These are phyloP conservation scores for Suhomyces bolitotheri DNA, from an alignment of 1,139 yeast genomes.

Conservation along the genomic window DNA sequence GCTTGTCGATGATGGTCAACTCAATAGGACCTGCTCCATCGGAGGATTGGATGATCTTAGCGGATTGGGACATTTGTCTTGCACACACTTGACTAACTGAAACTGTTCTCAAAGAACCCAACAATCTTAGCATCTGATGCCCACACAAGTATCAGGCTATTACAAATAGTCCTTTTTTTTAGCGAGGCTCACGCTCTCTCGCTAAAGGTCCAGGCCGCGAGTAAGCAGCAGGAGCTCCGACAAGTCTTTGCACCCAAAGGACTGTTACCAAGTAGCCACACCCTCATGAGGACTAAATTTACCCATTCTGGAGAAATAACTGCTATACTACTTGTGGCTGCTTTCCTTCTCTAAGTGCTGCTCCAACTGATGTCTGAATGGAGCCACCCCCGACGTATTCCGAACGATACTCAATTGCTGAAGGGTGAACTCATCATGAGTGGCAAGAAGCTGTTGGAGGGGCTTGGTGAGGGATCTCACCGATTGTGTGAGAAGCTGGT, in stretches of 20 bases:
- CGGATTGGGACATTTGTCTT: constrained; percentile 8
- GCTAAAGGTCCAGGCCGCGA: too few species aligned
- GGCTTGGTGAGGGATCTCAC: constrained; percentile 26
- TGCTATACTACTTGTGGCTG: too few species aligned
- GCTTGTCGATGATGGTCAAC: constrained; percentile 45
- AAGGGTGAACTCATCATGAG: constrained; percentile 29
- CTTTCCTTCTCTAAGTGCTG: not conserved
- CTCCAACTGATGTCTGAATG: not conserved
- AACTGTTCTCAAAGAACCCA: constrained; percentile 1
- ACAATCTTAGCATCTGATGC: constrained; percentile 6
- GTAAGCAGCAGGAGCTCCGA: too few species aligned
- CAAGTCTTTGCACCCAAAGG: too few species aligned
- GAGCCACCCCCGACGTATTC: constrained; percentile 17
- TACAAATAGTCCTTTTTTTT: not conserved
- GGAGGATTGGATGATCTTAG: constrained; percentile 13
- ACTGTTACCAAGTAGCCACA: too few species aligned
- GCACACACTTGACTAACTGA: not conserved
- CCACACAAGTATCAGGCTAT: not conserved
- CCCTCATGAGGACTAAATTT: too few species aligned
- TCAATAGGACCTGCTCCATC: constrained; percentile 54
- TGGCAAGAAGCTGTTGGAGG: constrained; percentile 23
- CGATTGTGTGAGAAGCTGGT: constrained; percentile 23
- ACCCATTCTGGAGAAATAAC: too few species aligned
- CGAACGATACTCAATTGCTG: constrained; percentile 29
- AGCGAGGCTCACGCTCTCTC: too few species aligned